Evolutionary conservation across 2,329 filamentous ascomycete genomes (phyloP).

Genomic region (Colletotrichum australisinense): DNA sequence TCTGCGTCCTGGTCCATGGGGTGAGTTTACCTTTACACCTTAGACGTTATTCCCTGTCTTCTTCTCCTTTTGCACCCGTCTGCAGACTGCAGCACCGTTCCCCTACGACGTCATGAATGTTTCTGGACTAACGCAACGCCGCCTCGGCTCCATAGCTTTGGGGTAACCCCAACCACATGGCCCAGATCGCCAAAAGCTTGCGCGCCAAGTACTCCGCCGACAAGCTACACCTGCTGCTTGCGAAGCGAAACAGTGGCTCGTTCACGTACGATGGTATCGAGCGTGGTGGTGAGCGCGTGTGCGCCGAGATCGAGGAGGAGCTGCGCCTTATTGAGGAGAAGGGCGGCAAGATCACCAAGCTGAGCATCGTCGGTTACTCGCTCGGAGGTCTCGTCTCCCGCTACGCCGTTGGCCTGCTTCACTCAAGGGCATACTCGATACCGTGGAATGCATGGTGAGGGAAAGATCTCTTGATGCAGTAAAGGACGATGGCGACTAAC

Average conservation of each 20-base stretch:
- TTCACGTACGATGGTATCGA: slow-evolving; percentile 80
- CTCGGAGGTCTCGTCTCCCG: slow-evolving; percentile 87
- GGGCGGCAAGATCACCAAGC: slow-evolving; percentile 80
- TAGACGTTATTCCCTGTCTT: slow-evolving; percentile 15
- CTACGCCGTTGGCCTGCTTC: slow-evolving; percentile 86
- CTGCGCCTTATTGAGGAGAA: slow-evolving; percentile 65
- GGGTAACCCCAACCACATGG: slow-evolving; percentile 82
- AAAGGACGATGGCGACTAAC: not conserved
- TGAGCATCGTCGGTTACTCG: slow-evolving; percentile 91
- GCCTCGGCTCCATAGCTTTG: slow-evolving; percentile 66
- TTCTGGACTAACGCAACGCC: slow-evolving; percentile 38
- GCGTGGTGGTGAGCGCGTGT: slow-evolving; percentile 74
- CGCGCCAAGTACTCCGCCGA: slow-evolving; percentile 71
- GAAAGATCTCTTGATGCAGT: not conserved
- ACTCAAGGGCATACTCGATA: slow-evolving; percentile 83
- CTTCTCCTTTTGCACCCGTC: not conserved
- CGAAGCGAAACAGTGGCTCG: slow-evolving; percentile 78
- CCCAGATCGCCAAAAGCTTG: slow-evolving; percentile 73
- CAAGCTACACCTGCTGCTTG: slow-evolving; percentile 75
- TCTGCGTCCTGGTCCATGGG: slow-evolving; percentile 83
- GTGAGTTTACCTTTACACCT: slow-evolving; percentile 56
- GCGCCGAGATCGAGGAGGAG: slow-evolving; percentile 74
- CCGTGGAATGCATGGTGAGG: slow-evolving; percentile 79
- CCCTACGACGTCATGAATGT: slow-evolving; percentile 37
- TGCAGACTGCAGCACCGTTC: slow-evolving; percentile 2